A percentile compares a stretch with the other conserved stretches of the same genome.
phyloP scores from a whole-genome alignment of 2,329 filamentous ascomycete species.

The Ceratocystis destructans region DNA sequence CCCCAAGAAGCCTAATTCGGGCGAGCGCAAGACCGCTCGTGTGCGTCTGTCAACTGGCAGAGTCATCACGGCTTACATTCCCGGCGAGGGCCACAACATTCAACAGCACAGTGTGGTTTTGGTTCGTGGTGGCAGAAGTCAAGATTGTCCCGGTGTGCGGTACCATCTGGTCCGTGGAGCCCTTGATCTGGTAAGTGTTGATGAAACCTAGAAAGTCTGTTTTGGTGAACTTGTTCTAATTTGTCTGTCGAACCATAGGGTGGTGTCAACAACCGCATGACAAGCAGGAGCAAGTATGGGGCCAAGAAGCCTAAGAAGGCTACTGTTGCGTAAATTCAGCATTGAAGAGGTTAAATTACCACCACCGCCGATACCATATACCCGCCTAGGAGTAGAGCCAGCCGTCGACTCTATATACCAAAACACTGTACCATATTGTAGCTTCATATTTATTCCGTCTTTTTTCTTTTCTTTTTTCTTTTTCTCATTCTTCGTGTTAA shows the following conservation, averaged over 20 bases:
- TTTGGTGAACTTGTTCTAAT: not conserved
- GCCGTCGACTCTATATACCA: not conserved
- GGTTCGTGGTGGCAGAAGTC: conserved; percentile 79
- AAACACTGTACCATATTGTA: conserved; percentile 17
- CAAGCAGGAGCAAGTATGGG: conserved; percentile 87
- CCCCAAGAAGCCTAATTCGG: conserved; percentile 98
- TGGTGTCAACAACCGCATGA: conserved; percentile 73
- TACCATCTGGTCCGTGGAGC: conserved; percentile 88
- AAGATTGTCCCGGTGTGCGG: conserved; percentile 97
- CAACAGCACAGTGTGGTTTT: conserved; percentile 97
- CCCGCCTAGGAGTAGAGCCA: not conserved
- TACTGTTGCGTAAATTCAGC: conserved; percentile 33
- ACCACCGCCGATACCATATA: not conserved
- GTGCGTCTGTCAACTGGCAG: conserved; percentile 77
- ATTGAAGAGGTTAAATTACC: not conserved
- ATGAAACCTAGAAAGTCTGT: not conserved
- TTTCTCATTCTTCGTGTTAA: not conserved
- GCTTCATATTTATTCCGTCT: not conserved
- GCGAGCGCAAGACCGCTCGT: conserved; percentile 88
- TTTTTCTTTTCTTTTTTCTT: not conserved
- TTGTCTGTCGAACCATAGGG: conserved; percentile 40
- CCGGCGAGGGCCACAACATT: conserved; percentile 95
- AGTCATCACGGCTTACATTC: conserved; percentile 85
- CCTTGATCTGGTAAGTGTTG: conserved; percentile 67
- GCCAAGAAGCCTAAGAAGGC: conserved; percentile 96